A percentile compares a stretch with the other conserved stretches of the same genome.
Conservation (phyloP, 2,329 filamentous ascomycete genomes). For the Paramyrothecium roridum region DNA sequence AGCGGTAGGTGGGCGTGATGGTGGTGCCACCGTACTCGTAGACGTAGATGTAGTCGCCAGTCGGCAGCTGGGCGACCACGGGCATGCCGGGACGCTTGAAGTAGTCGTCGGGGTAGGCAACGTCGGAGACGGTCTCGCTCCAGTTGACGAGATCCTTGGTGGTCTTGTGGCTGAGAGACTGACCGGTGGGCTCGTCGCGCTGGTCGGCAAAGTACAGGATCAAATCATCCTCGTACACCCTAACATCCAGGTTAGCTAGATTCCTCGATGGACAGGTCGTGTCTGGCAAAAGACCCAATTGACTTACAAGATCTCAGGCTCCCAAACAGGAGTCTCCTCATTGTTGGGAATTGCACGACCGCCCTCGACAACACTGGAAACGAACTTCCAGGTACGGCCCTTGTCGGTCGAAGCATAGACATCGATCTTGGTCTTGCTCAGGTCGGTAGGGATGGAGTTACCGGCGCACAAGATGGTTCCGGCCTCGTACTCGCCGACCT, state of each 20-base stretch:
- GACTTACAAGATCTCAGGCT: slow-evolving; percentile 58
- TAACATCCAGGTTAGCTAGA: slow-evolving; percentile 8
- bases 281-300: neutral
- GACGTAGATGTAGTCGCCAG: slow-evolving; percentile 52
- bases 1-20: slow-evolving; percentile 26
- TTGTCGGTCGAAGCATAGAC: slow-evolving; percentile 63
- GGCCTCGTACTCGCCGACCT: slow-evolving; percentile 53
- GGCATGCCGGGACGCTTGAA: slow-evolving; percentile 68
- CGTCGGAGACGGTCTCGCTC: slow-evolving; percentile 47
- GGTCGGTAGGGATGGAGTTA: slow-evolving; percentile 56
- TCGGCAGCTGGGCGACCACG: slow-evolving; percentile 54
- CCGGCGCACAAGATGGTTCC: slow-evolving; percentile 64
- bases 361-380: slow-evolving; percentile 62
- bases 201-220: slow-evolving; percentile 72
- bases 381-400: slow-evolving; percentile 63
- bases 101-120: slow-evolving; percentile 61
- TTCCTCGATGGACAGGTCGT: neutral
- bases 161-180: slow-evolving; percentile 66
- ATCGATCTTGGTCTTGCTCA: slow-evolving; percentile 64
- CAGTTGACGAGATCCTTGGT: slow-evolving; percentile 58
- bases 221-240: slow-evolving; percentile 54
- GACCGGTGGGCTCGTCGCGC: slow-evolving; percentile 60
- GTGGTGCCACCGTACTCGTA: slow-evolving; percentile 59
- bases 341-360: slow-evolving; percentile 62
- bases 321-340: slow-evolving; percentile 68